These are phyloP conservation scores for Pontederia crassipes DNA, from an alignment of 176 grass and related monocot genomes.

Conservation along the genomic window DNA sequence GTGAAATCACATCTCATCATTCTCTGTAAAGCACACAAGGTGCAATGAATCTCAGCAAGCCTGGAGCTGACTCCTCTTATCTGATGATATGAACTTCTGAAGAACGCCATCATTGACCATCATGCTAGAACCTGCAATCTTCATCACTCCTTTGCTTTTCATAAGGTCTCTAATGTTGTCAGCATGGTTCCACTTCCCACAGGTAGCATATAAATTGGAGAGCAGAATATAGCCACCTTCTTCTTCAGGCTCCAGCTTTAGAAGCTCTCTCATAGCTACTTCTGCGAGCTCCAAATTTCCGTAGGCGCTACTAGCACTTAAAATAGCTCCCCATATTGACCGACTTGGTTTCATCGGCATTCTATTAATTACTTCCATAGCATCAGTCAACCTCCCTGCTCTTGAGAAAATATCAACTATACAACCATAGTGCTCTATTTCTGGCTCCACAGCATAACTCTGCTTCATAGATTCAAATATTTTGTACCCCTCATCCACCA, in stretches of 20 bases:
- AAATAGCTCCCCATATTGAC: conserved; percentile 60
- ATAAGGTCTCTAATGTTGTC: conserved; percentile 36
- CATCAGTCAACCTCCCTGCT: conserved; percentile 39
- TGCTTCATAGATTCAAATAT: conserved; percentile 40
- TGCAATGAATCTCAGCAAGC: neutral
- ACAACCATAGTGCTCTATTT: conserved; percentile 49
- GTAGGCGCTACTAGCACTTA: conserved; percentile 33
- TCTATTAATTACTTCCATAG: conserved; percentile 26
- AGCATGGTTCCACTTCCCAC: conserved; percentile 38
- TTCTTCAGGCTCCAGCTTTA: conserved; percentile 37
- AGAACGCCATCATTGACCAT: conserved; percentile 24
- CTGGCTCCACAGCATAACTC: conserved; percentile 30
- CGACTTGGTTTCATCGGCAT: conserved; percentile 45
- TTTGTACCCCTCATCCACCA: conserved; percentile 35
- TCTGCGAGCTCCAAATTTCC: conserved; percentile 39
- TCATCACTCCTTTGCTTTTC: conserved; percentile 35
- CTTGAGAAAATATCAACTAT: conserved; percentile 44
- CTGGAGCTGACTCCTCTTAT: conserved; percentile 6
- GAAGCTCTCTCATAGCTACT: conserved; percentile 32
- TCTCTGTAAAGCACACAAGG: conserved; percentile 3
- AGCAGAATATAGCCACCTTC: conserved; percentile 45
- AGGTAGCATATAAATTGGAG: conserved; percentile 45
- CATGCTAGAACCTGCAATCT: conserved; percentile 34
- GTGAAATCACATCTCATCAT: neutral
- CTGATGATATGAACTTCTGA: conserved; percentile 14